Evolutionary conservation across 1,284 basidiomycete genomes (phyloP), one percentile per base, ranked within the genome.

Genomic region (Papiliotrema terrestris): DNA sequence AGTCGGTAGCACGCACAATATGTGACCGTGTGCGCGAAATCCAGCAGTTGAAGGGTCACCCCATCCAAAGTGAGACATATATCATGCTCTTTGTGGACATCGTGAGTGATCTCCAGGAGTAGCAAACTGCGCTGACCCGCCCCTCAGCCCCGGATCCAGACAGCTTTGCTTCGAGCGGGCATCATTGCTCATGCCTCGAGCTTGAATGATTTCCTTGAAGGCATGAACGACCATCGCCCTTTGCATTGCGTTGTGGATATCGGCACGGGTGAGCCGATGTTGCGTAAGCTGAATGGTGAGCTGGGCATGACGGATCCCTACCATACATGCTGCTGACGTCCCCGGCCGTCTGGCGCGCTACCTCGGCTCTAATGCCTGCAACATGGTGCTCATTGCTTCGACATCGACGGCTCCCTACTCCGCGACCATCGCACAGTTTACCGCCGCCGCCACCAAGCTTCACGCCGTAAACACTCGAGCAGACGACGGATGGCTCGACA

Each of bases 161-260:
- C 3, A 4, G 5, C 13, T n/a, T 38, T 26, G 32, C 9, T 49
- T 29, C 48, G 19, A 19, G 22, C 43, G 26, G 42, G 51, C 17
- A 44, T 49, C 5, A 50, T 63, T 39, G 41, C 52, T 38, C 32
- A 55, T 19, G 41, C 52, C 11, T 36, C 23, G 3, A 48, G 57
- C 17, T 55, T 69, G n/a, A 56, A 61, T 13, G 55, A 60, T 22
- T 69, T 73, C 52, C 51, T 63, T 20, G 65, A 67, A 23, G 64
- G 66, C 1, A 54, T 61, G 38, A 52, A 45, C 14, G 39, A 44
- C 1, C 15, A 35, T 2, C 47, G 47, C 59, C 88, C 86, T n/a
- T 69, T 89, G 46, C 85, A 87, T 47, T 82, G 86, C 1, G 81
- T 91, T 29, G 80, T 88, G 17, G 89, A 89, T 0, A 88, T 87